Base-by-base conservation (phyloP, 768 basidiomycete species). In the Lactarius vividus region DNA sequence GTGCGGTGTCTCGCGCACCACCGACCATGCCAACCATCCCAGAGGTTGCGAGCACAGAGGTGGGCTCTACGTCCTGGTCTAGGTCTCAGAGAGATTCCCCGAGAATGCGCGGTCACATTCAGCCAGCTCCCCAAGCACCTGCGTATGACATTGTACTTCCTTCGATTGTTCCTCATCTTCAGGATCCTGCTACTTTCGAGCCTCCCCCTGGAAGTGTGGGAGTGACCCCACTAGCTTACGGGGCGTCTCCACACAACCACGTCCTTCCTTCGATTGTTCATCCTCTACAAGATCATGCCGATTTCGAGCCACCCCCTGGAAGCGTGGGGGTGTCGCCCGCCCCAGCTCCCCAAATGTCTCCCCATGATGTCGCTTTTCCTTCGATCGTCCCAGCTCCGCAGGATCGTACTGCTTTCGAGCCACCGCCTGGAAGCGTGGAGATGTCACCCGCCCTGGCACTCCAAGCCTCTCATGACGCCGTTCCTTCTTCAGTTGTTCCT, bases 1-100 rank as follows among this genome's bases (percentile, higher is more conserved):
- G 31, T 39, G 57, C 52, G 33, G 28, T 61, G 33, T 62, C 55
- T 53, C 64, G 59, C 28, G 64, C 60, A 11, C 59, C 65, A 23
- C 60, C 60, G 6, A 57, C 65, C 23, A 58, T 69, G 62, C 62
- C 66, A 31, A 61, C 69, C 42, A 69, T 70, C 58, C 69, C 69
- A 44, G 69, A 70, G 61, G 67, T 65, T 33, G 3, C 57, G 52
- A 70, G 64, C 53, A 65, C 69, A 46, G 69, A 70, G 33, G 15
- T 55, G 20, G 61, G 62, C 42, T 54, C 62, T 49, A 26, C 2
- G 23, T 59, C 65, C 39, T n/a, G 23, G 52, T 37, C 66, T 16
- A 67, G 31, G 52, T 63, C 65, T 23, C 61, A 37, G 15, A 54
- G 57, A 20, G 61, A 52, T 10, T 63, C 66, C 16, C 37, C 49